Base-by-base conservation (phyloP, 805 yeast genomes). In the Yarrowia phangngaensis region DNA sequence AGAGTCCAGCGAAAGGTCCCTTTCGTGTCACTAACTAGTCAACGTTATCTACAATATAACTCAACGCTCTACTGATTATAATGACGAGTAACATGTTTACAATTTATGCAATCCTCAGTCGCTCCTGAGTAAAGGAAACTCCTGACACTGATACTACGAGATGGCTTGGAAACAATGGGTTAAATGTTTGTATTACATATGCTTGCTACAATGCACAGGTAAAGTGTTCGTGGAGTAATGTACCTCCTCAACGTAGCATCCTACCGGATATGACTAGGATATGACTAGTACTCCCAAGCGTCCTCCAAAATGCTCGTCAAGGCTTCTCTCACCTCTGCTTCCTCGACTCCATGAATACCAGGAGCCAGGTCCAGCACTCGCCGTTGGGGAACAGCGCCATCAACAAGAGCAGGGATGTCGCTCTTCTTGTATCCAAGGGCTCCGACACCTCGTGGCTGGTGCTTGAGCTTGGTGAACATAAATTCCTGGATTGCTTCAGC, bases 291-390 rank as follows among this genome's bases (percentile, higher is more conserved):
- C 15, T 43, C 48, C 51, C 58, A 35, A 9, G 66, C 60, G 20
- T 56, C 57, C 33, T 56, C 60, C 12, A 64, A 45, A 31, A 65
- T 64, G 16, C 28, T 47, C 15, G 55, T 50, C 20, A 64, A 51
- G 23, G 55, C 56, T 27, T 56, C 65, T 17, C 63, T 52, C 20
- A 63, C 58, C 17, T 53, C 51, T 31, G 54, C 63, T 15, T 60
- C 63, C 17, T 56, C 64, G n/a, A 56, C 54, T 5, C 48, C 47
- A 32, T 63, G 59, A 20, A 62, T 58, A 8, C 55, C 53, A 0
- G 68, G 68, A 7, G 68, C 69, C 20, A 67, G 55, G 50, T 56
- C 63, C 38, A 67, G 58, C n/a, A 67, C 70, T 13, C 70, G 59
- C 23, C 63, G 58, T 53, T 67, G 70, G 12, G 70, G 70, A 34